Base-by-base conservation (phyloP, 1,284 basidiomycete species). In the Boletus smithii region DNA sequence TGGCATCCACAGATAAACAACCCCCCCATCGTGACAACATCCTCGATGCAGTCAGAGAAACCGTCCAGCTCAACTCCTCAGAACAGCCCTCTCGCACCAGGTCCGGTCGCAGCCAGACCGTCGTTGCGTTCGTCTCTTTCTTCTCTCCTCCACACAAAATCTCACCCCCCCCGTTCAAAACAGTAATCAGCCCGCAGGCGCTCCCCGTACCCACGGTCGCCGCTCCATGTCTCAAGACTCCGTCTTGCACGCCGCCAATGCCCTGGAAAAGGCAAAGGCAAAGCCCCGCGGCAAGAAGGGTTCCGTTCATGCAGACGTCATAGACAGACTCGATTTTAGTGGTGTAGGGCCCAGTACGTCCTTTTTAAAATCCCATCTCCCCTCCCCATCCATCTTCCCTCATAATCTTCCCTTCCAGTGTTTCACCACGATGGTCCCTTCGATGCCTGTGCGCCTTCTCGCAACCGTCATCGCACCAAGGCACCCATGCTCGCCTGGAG, bases 391-490 rank as follows among this genome's bases (percentile, higher is more conserved):
- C 41, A 17, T 37, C 29, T 46, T 44, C 39, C 44, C 47, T 47
- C 48, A 40, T 48, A 46, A 50, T 57, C 42, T 43, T 13, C 39
- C 48, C 38, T 26, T 27, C 35, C 55, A 91, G 88, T 88, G 79
- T 88, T 91, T 69, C 88, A 91, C 61, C 89, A 91, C 59, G 89
- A 91, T 61, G 88, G 89, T 20, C 88, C 88, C 7, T 91, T 91
- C 63, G 88, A 91, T 63, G 89, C 89, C 23, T 91, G 88, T 61
- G 88, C 88, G 1, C 89, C 89, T 2, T 89, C 88, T 48, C 84
- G 89, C 59, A 91, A 91, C 69, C 80, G 82, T 39, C 81, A 88
- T 59, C 80, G 76, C 59, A 79, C 75, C 61, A 85, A 81, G 63
- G 88, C 89, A 10, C 88, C 88, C 39, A 85, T 91, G 81, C 73